Percentiles rank a stretch among this genome's conserved stretches.
Conservation (phyloP, 148 eudicot genomes). For the Amaranthus hypochondriacus region DNA sequence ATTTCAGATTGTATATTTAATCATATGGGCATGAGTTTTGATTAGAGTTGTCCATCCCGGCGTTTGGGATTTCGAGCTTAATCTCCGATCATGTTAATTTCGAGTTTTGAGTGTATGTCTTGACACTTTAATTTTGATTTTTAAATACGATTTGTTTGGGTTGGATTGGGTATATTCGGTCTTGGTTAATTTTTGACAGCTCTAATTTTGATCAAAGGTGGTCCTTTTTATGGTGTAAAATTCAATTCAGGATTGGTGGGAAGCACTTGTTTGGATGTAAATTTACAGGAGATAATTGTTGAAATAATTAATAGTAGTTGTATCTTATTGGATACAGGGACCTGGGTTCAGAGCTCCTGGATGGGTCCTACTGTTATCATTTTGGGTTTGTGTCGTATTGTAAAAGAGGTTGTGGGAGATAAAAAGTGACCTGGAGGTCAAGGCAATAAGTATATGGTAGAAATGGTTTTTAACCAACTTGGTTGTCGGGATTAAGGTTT, state of each 20-base stretch:
- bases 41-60: too few relatives aligned
- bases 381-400: not conserved
- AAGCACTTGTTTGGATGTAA: not conserved
- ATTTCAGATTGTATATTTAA: not conserved
- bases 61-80: too few relatives aligned
- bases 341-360: not conserved
- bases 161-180: not conserved
- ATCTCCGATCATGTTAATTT: not conserved
- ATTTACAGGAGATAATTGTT: conserved; percentile 3
- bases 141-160: not conserved
- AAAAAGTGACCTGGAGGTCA: too few relatives aligned
- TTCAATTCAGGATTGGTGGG: not conserved
- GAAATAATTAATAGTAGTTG: too few relatives aligned
- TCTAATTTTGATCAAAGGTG: too few relatives aligned
- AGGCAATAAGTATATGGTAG: too few relatives aligned
- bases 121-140: not conserved
- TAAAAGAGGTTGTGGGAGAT: too few relatives aligned
- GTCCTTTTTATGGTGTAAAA: not conserved
- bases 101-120: not conserved
- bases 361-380: not conserved
- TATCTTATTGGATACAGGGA: not conserved
- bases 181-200: too few relatives aligned
- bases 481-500: too few relatives aligned
- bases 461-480: too few relatives aligned
- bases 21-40: not conserved